These are phyloP conservation scores for Lichtheimia ornata DNA, from an alignment of 371 early-diverging fungal genomes.

Conservation along the genomic window DNA sequence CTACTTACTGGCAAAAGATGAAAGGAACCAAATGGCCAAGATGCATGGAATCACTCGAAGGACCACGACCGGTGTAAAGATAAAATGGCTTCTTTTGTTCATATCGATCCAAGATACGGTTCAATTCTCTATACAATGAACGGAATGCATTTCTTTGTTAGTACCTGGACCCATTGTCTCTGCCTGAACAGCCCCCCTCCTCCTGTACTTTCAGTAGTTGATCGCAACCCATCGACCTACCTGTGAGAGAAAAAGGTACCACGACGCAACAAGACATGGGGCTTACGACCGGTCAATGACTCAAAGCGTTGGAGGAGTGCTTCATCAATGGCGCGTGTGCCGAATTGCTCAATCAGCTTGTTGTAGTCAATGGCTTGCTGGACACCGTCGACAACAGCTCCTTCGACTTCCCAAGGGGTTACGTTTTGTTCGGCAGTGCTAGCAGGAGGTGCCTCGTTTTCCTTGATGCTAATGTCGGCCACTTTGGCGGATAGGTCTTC, in stretches of 20 bases:
- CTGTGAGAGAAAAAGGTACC: constrained; percentile 98
- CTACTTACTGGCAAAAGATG: constrained; percentile 92
- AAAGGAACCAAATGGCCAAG: constrained; percentile 99
- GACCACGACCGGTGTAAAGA: constrained; percentile 99
- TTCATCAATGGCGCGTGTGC: constrained; percentile 84
- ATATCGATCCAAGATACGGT: constrained; percentile 83
- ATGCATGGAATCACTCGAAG: constrained; percentile 97
- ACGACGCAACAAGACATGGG: constrained; percentile 91
- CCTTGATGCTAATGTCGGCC: constrained; percentile 19
- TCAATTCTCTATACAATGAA: constrained; percentile 78
- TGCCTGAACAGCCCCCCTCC: no score
- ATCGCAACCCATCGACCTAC: constrained; percentile 30
- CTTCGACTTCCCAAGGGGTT: constrained; percentile 98
- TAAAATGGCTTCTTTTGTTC: constrained; percentile 97
- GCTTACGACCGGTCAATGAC: constrained; percentile 79
- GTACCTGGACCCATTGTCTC: not conserved
- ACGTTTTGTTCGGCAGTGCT: constrained; percentile 64
- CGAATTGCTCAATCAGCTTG: constrained; percentile 94
- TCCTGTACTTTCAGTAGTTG: not conserved
- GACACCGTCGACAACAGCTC: constrained; percentile 87
- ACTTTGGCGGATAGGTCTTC: constrained; percentile 18
- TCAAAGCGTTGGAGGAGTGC: constrained; percentile 83
- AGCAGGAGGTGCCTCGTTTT: constrained; percentile 14
- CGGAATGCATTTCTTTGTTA: not conserved
- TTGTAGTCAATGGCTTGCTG: constrained; percentile 94